Base-by-base conservation (phyloP, 352 stramenopile species). In the Globisporangium viniferum region DNA sequence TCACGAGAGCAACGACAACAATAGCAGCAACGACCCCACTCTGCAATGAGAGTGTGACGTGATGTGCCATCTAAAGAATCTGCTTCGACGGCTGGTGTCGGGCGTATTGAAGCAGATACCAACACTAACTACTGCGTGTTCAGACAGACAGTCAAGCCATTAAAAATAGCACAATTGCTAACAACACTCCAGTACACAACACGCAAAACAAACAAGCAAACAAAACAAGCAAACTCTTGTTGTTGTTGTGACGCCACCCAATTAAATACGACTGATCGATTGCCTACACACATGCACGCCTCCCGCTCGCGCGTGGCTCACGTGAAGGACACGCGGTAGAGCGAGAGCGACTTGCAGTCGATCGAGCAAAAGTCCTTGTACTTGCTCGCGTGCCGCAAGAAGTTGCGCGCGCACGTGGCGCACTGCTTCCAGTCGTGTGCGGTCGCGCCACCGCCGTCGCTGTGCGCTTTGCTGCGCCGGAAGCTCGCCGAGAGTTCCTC, bases 261-360 rank as follows among this genome's bases (percentile, higher is more conserved):
- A 57, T 58, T 65, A 65, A 64, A 64, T 64, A 64, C 41, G 29
- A 46, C 39, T 46, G 39, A 4, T 2, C 15, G 15, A 6, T 14
- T 46, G 39, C 18, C 22, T 51, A 59, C 46, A 58, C 41, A 14
- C 53, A 49, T 39, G 5, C 41, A n/a, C 49, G 48, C 12, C 9
- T 41, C 6, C 29, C 0, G 3, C 29, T 31, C 53, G 20, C 14
- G 18, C 24, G 1, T n/a, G 10, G 29, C 22, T 58, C 22, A 72
- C 46, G 68, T 39, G 48, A 62, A 70, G 36, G 72, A 70, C 33
- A 36, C 53, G 66, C 67, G 78, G 65, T 87, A 86, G 57, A 86
- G 70, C 67, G 85, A 81, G 24, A 83, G 80, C 31, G 85, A 90
- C 74, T 88, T 93, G 77, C 85, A 93, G 73, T 93, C 85, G 41